Base-by-base conservation (phyloP, 108 stramenopile species). In the Skeletonema marinoi region DNA sequence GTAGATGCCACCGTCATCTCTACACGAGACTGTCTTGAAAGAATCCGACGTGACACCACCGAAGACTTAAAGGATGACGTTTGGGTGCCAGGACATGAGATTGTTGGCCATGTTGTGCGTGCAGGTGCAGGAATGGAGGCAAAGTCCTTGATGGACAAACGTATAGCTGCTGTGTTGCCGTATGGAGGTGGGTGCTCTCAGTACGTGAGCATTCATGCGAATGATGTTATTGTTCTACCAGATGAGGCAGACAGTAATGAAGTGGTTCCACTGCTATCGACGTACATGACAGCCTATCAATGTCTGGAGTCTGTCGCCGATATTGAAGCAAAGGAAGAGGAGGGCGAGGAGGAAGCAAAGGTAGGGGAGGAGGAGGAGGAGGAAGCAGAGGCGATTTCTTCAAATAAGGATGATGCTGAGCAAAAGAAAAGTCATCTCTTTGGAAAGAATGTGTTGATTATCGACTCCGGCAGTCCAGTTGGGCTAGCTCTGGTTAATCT, bases 211-310 rank as follows among this genome's bases (percentile, higher is more conserved):
- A 65, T 89, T 25, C 66, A 68, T 2, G 79, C 74, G 50, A 71
- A 78, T 3, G 54, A 67, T 6, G 66, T 88, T n/a, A 77, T 95
- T 50, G 81, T 88, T 32, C 81, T 95, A 12, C 85, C 90, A 12
- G 39, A 64, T 13, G 78, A 32, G 66, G 78, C 88, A 11, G 77
- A 71, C n/a, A 68, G 82, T n/a, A 69, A 73, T 10, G 60, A 64
- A 54, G 76, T 86, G 3, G 84, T 79, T 29, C 88, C 89, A 63
- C 75, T 94, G 70, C 77, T 86, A 0, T 80, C 89, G 33, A 89
- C 80, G 16, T 95, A 92, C 70, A 79, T 95, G 75, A 68, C 88
- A 6, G 93, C 93, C 1, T 92, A 89, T 66, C 93, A 95, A 75
- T 67, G 82, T 3, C 60, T 56, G 54, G 54, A 56, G 4, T 11